Evolutionary conservation across 1,139 yeast species (phyloP).

Genomic region (Pichia terricola): DNA sequence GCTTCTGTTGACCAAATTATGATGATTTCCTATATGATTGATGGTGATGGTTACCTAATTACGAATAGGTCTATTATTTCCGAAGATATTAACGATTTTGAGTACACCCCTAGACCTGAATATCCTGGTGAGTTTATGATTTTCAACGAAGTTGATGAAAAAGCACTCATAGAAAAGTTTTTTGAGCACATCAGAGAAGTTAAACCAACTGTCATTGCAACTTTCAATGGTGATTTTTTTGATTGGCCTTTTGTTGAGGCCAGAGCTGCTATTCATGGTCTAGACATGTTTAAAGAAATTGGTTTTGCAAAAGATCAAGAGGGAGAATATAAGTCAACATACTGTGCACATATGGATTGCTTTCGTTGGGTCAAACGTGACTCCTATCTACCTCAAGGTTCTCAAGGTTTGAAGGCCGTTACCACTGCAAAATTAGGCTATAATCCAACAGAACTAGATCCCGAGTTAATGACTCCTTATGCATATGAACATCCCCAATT

Average conservation of each 20-base stretch:
- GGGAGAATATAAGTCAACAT: constrained; percentile 86
- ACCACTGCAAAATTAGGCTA: constrained; percentile 94
- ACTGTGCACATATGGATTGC: constrained; percentile 97
- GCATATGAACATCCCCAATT: constrained; percentile 91
- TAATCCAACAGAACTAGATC: constrained; percentile 93
- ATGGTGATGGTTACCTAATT: constrained; percentile 90
- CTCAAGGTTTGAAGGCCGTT: constrained; percentile 97
- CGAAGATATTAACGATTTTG: constrained; percentile 92
- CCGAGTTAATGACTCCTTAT: constrained; percentile 96
- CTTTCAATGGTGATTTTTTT: constrained; percentile 96
- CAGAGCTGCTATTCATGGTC: constrained; percentile 71
- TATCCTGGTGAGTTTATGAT: constrained; percentile 85
- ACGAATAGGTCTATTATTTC: constrained; percentile 92
- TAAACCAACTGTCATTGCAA: constrained; percentile 89
- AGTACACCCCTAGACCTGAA: constrained; percentile 95
- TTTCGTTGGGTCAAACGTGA: constrained; percentile 99
- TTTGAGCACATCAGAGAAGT: constrained; percentile 86
- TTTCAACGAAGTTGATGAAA: constrained; percentile 84
- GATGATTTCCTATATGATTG: constrained; percentile 99
- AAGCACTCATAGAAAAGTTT: constrained; percentile 61
- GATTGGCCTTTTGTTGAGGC: constrained; percentile 99
- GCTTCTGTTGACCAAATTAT: constrained; percentile 86
- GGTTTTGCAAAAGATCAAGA: constrained; percentile 88
- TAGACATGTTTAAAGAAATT: constrained; percentile 86
- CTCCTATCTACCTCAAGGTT: constrained; percentile 94